These are phyloP conservation scores for Tetragonia tetragonoides DNA, from an alignment of 148 eudicot species.

Conservation along the genomic window DNA sequence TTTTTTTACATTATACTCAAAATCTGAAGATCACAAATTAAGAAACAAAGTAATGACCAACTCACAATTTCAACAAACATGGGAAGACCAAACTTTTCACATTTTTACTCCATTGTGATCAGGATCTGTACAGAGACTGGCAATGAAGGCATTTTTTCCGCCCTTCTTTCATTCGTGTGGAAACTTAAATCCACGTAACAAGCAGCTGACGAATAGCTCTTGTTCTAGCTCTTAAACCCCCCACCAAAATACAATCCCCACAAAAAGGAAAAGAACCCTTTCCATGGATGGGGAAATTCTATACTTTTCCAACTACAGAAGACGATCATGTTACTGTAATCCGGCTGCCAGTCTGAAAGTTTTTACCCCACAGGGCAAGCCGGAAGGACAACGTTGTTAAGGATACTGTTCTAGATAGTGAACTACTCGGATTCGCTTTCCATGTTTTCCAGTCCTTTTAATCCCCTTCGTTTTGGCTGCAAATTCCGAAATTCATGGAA, in stretches of 20 bases:
- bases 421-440: constrained; percentile 40
- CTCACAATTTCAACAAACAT: neutral
- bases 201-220: too few species aligned
- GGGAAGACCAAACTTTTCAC: neutral
- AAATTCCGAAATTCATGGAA: neutral
- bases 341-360: neutral
- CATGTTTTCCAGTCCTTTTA: constrained; percentile 48
- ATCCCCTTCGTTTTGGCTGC: constrained; percentile 44
- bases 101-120: neutral
- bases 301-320: neutral
- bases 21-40: too few species aligned
- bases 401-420: neutral
- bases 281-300: neutral
- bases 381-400: neutral
- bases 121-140: neutral
- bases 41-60: too few species aligned
- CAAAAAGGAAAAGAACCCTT: neutral
- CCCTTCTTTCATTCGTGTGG: neutral
- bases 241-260: neutral
- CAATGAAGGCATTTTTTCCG: neutral
- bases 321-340: neutral
- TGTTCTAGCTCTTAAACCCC: too few species aligned
- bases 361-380: neutral
- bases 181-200: too few species aligned
- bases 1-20: too few species aligned